Evolutionary conservation across 2,329 filamentous ascomycete species (phyloP).

Genomic region (Leptosphaerulina australis): DNA sequence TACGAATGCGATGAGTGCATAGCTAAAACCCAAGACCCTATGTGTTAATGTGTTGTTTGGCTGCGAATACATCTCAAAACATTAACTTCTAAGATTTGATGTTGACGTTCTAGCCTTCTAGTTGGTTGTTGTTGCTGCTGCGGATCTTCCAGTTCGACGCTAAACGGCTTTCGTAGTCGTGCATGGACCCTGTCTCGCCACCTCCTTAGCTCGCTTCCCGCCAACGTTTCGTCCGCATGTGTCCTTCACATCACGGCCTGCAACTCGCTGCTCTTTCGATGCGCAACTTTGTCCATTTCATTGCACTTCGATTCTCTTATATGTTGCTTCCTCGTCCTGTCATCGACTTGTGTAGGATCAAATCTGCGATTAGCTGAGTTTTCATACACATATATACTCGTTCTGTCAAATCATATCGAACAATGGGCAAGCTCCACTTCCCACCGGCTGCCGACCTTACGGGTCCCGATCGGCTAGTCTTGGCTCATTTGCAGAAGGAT

Average conservation of each 20-base stretch:
- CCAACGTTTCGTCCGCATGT: constrained; percentile 10
- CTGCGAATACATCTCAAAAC: too few relatives aligned
- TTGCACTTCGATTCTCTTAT: not conserved
- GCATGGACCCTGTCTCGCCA: constrained; percentile 21
- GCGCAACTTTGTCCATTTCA: not conserved
- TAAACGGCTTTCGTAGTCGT: constrained; percentile 10
- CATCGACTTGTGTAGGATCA: constrained; percentile 14
- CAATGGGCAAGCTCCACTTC: constrained; percentile 42
- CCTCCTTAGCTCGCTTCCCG: constrained; percentile 14
- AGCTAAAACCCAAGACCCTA: too few relatives aligned
- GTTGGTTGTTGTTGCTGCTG: not conserved
- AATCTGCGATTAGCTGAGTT: not conserved
- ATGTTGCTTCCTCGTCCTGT: not conserved
- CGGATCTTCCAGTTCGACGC: not conserved
- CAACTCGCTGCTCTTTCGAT: not conserved
- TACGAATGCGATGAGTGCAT: too few relatives aligned
- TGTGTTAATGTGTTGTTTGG: too few relatives aligned
- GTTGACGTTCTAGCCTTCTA: not conserved
- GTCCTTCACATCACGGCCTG: constrained; percentile 4
- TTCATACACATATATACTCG: constrained; percentile 1
- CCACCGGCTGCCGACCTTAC: constrained; percentile 42
- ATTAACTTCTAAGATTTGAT: not conserved
- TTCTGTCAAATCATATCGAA: constrained; percentile 1
- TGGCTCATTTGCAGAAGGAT: constrained; percentile 39
- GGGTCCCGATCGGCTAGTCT: constrained; percentile 37